A percentile compares a stretch with the other conserved stretches of the same genome.
Conservation (phyloP, 2,329 filamentous ascomycete species). For the Sclerotinia glacialis region DNA sequence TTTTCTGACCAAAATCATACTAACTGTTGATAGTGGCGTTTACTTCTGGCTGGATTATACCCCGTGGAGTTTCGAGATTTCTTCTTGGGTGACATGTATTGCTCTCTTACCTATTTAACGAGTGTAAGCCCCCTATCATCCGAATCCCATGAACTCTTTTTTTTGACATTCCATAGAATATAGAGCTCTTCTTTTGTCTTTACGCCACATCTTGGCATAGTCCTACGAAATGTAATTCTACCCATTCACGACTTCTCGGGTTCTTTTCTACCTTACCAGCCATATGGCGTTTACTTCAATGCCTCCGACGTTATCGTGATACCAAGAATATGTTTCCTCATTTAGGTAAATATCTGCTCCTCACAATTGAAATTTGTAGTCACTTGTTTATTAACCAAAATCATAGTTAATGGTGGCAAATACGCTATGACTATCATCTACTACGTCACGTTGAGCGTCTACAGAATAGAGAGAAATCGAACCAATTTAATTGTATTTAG, state of each 20-base stretch:
- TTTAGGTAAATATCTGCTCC: constrained; percentile 43
- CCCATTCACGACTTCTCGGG: constrained; percentile 75
- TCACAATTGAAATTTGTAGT: too few species aligned
- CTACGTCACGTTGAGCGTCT: constrained; percentile 76
- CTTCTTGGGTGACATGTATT: constrained; percentile 96
- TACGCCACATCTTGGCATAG: constrained; percentile 77
- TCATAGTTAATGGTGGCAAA: constrained; percentile 76
- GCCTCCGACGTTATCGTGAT: constrained; percentile 82
- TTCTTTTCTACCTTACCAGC: constrained; percentile 82
- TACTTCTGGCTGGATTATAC: constrained; percentile 81
- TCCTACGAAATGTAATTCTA: constrained; percentile 78
- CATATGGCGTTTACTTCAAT: constrained; percentile 89
- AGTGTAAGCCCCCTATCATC: constrained; percentile 58
- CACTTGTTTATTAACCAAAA: background rate
- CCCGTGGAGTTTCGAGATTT: constrained; percentile 97
- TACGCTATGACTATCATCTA: constrained; percentile 81
- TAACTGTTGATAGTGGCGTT: constrained; percentile 63
- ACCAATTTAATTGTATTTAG: constrained; percentile 70
- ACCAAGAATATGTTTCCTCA: constrained; percentile 88
- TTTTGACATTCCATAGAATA: constrained; percentile 57
- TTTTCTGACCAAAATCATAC: constrained; percentile 23
- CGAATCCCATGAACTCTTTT: background rate
- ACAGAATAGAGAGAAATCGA: constrained; percentile 65
- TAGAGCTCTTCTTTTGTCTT: constrained; percentile 91
- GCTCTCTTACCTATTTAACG: constrained; percentile 86